Evolutionary conservation across 768 basidiomycete species (phyloP), one percentile per base, ranked within the genome.

Genomic region (Suillus discolor): DNA sequence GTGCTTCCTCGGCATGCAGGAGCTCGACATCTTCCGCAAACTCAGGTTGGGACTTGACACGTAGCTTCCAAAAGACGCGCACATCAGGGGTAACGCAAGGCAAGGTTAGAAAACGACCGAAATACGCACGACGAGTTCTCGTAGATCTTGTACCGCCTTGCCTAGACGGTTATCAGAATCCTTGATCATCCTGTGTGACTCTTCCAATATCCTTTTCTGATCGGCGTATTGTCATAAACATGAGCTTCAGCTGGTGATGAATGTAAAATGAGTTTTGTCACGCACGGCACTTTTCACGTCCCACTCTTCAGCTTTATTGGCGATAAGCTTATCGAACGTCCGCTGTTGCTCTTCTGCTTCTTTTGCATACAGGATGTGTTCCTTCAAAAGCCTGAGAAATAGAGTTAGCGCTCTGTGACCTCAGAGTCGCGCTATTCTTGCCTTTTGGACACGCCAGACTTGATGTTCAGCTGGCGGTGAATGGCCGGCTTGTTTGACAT

Each of bases 101-200:
- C 34, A 59, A 62, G 64, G 69, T 60, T 70, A 67, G 67, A 72
- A 54, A 54, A 66, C 4, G 39, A 61, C 47, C 65, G 67, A 69
- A 69, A 68, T 69, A 86, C 92, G 67, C 74, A 96, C 94, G 62
- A 93, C 75, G 55, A 93, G 77, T 65, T 85, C 83, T 68, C 82
- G 79, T 66, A 96, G 81, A 63, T 91, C 91, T 64, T 80, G 87
- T 38, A 81, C 81, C 39, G 87, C 88, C 71, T 82, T 85, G 57
- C 81, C 85, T n/a, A 93, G 79, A 57, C 90, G 84, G 63, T 75
- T 82, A 63, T 80, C 78, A 25, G 89, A 84, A 73, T 94, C 92
- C 61, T 78, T 78, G 66, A 94, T 84, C 93, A 96, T 93, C 82
- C 87, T 93, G 67, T 86, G 79, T 51, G 89, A 89, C 80, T 96